phyloP scores from a whole-genome alignment of 2,329 filamentous ascomycete species.

The Verticillium longisporum region DNA sequence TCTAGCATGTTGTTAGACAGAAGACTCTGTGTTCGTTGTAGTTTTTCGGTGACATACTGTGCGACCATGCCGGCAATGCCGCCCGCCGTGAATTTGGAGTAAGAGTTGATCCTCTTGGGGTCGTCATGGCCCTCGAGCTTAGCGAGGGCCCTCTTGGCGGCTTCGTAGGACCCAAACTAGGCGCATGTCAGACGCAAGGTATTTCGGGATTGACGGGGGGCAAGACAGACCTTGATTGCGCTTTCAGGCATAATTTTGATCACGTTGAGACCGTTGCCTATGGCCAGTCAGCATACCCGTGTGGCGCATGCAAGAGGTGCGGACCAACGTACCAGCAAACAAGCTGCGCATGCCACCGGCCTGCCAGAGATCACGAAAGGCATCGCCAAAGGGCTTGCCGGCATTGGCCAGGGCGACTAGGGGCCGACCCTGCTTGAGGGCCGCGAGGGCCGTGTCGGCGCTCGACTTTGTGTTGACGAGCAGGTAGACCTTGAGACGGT shows the following conservation, averaged over 20 bases:
- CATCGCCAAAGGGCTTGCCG: conserved; percentile 62
- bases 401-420: conserved; percentile 59
- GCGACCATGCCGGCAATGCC: conserved; percentile 91
- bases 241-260: conserved; percentile 98
- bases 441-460: conserved; percentile 51
- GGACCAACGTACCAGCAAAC: conserved; percentile 68
- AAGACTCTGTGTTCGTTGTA: neutral
- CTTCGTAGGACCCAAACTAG: conserved; percentile 92
- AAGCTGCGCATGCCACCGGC: conserved; percentile 82
- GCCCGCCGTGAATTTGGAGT: conserved; percentile 85
- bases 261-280: conserved; percentile 93
- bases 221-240: conserved; percentile 65
- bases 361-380: conserved; percentile 72
- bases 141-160: conserved; percentile 80
- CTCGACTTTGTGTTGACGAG: conserved; percentile 76
- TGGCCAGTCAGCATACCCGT: neutral
- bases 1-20: conserved; percentile 28
- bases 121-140: conserved; percentile 84
- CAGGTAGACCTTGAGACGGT: conserved; percentile 94
- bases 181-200: neutral
- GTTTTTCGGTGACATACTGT: conserved; percentile 51
- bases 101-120: conserved; percentile 68
- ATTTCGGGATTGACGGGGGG: neutral
- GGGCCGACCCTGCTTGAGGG: conserved; percentile 64
- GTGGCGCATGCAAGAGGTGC: neutral